Conservation (phyloP, 75 land plant genomes). For the Cryptomeria japonica region DNA sequence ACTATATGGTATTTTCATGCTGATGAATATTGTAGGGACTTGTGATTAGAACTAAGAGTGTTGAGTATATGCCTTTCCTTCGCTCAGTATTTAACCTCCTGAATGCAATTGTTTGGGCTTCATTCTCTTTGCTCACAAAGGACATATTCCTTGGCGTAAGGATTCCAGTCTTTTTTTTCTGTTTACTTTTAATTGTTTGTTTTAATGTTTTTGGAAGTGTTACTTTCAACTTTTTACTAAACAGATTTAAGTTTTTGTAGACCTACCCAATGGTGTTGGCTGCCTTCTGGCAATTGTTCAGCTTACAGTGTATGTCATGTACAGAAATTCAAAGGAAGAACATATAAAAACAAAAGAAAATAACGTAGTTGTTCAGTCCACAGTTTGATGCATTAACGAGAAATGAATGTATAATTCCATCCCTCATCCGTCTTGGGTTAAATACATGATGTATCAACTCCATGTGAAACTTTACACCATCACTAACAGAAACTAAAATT, state of each 20-base stretch:
- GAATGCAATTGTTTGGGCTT: constrained; percentile 34
- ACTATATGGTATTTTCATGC: neutral
- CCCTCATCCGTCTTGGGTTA: too few relatives aligned
- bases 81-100: constrained; percentile 31
- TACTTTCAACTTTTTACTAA: neutral
- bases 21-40: constrained; percentile 8
- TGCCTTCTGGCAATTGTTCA: constrained; percentile 27
- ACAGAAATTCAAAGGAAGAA: constrained; percentile 11
- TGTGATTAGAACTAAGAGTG: constrained; percentile 35
- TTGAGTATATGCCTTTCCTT: constrained; percentile 44
- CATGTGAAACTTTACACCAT: too few relatives aligned
- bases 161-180: neutral
- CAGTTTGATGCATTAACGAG: neutral
- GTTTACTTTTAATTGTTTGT: neutral
- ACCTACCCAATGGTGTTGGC: constrained; percentile 42
- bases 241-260: neutral
- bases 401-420: too few relatives aligned
- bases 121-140: constrained; percentile 19
- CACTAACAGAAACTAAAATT: too few relatives aligned
- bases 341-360: neutral
- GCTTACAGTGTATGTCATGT: constrained; percentile 26
- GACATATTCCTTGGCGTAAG: constrained; percentile 26
- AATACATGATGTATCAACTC: too few relatives aligned
- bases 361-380: neutral
- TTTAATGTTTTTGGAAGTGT: too few relatives aligned